Base-by-base conservation (phyloP, 805 yeast genomes). In the Saturnispora gosingensis region DNA sequence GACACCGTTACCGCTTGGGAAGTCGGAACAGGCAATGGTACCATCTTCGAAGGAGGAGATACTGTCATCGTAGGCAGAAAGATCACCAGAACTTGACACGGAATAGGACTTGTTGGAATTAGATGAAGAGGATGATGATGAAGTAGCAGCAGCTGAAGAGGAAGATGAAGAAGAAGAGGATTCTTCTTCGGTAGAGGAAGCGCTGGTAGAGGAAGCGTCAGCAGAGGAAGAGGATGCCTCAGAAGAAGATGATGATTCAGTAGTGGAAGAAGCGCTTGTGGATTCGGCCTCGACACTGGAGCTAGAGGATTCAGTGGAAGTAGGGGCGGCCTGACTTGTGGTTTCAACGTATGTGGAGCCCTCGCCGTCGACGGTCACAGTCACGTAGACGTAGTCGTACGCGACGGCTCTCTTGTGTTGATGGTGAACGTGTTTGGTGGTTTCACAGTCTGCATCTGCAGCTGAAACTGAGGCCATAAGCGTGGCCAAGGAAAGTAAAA, bases 1-100 rank as follows among this genome's bases (percentile, higher is more conserved):
- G 54, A 88, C 95, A 76, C 96, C 96, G 63, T 85, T 77, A 56
- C 93, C 95, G 48, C 79, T 65, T 66, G 91, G 95, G 78, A 88
- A 84, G 51, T 72, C 67, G 54, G 75, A 67, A 75, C 96, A 88
- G 54, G 74, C 68, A 62, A 80, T 64, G 40, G 69, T 73, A 66
- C 96, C 96, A 65, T 88, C 96, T 63, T 72, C 69, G 70, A 93
- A 91, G 48, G 71, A 18, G 22, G 42, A 38, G 24, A 38, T 38
- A 13, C 15, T 5, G 13, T 18, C 24, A 18, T 20, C 22, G 5
- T 38, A 38, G 22, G 42, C 22, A 16, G 22, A n/a, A 6, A 38
- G 69, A 43, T 67, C 71, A 52, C 75, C 57, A 61, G 96, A 93
- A 60, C 67, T 72, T 10, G 71, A 59, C 72, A 72, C 86, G 54